Evolutionary conservation across 1,284 basidiomycete genomes (phyloP), one percentile per base, ranked within the genome.

Genomic region (Moesziomyces antarcticus): DNA sequence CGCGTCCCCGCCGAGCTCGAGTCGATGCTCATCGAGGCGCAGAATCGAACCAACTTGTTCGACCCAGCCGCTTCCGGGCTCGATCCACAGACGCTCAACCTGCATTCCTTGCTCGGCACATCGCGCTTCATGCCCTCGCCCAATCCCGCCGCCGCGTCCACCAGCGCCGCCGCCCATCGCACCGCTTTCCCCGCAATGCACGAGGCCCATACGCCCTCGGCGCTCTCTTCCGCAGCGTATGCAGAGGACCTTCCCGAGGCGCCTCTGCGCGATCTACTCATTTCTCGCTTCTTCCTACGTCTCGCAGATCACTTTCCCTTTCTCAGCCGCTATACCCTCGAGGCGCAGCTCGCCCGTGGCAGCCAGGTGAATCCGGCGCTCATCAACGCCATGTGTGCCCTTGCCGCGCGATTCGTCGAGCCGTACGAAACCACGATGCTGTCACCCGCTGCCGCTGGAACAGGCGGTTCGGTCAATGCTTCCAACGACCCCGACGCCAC

Each of bases 11-110:
- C 51, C 8, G 51, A 53, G 20, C 40, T 53, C 41, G 51, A 53
- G 51, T 53, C 51, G 21, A 53, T 53, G 51, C 51, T 53, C 22
- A 33, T 53, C 51, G 51, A 53, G 42, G 51, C 51, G 1, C 51
- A 53, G 41, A 53, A 53, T 18, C 41, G 51, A 21, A 44, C 24
- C 41, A 43, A n/a, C 24, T 11, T 53, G 5, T 53, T 53, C n/a
- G 51, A 53, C 14, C 42, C 51, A 0, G 51, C 27, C 10, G 20
- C 41, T n/a, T 30, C 33, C 41, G 51, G 51, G 13, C 25, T 53
- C 25, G 51, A 53, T 33, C 51, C 51, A 8, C 51, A 53, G 42
- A 53, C 51, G n/a, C 42, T 53, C 24, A 44, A 53, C 27, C 18
- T 53, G 41, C 51, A 53, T 16, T 53, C 51, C 11, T 40, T 53